phyloP scores from a whole-genome alignment of 176 grass and related monocot species.

The Otatea glauca region DNA sequence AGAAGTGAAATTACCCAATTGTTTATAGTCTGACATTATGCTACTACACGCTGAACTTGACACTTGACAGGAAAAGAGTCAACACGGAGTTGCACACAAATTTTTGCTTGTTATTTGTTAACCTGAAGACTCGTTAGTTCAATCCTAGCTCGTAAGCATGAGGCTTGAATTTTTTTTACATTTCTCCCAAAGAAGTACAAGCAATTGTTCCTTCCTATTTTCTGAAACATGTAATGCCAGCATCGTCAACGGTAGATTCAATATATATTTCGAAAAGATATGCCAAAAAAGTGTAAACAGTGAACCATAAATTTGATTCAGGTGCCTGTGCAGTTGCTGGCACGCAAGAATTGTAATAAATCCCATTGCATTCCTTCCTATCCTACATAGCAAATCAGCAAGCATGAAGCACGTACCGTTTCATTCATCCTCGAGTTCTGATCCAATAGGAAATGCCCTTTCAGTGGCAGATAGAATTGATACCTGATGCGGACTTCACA shows the following conservation, averaged over 20 bases:
- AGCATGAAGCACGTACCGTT: slow-evolving; percentile 26
- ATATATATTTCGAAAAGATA: neutral
- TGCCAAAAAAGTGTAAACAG: slow-evolving; percentile 1
- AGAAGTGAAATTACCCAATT: slow-evolving; percentile 37
- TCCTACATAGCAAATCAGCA: neutral
- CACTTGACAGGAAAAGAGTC: slow-evolving; percentile 38
- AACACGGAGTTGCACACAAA: slow-evolving; percentile 43
- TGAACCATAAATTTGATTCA: neutral
- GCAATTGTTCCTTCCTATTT: neutral
- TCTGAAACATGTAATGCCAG: slow-evolving; percentile 27
- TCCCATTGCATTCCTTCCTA: slow-evolving; percentile 39
- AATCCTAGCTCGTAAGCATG: slow-evolving; percentile 22
- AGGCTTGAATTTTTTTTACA: slow-evolving; percentile 38
- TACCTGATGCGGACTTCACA: slow-evolving; percentile 40
- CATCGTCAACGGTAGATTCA: slow-evolving; percentile 7
- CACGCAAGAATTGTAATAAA: slow-evolving; percentile 50
- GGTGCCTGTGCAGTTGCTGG: slow-evolving; percentile 45
- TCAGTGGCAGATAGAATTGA: slow-evolving; percentile 49
- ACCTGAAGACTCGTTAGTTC: slow-evolving; percentile 19
- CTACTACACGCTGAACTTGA: slow-evolving; percentile 25
- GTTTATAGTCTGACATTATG: slow-evolving; percentile 51
- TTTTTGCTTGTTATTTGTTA: slow-evolving; percentile 43
- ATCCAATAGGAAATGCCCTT: slow-evolving; percentile 43
- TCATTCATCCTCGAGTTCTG: slow-evolving; percentile 32
- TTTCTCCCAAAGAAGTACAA: slow-evolving; percentile 15